A percentile compares a stretch with the other conserved stretches of the same genome.
Evolutionary conservation across 768 basidiomycete genomes (phyloP).

Genomic region (Pisolithus microcarpus): DNA sequence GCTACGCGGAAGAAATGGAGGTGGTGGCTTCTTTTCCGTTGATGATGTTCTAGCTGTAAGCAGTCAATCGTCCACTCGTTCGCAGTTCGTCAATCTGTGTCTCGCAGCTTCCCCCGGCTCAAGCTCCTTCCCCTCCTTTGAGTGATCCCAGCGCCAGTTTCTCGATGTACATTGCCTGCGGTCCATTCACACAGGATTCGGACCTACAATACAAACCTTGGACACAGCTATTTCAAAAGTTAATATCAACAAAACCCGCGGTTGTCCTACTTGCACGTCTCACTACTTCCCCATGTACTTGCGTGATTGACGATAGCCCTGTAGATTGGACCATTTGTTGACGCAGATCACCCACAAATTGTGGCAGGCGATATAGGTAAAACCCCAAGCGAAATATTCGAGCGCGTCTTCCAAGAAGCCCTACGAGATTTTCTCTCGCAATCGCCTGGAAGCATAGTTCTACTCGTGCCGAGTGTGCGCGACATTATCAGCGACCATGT

Average conservation of each 20-base stretch:
- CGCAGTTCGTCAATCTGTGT: neutral
- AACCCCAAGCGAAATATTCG: slow-evolving; percentile 62
- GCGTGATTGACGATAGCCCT: neutral
- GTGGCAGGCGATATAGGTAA: slow-evolving; percentile 66
- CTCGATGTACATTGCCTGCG: slow-evolving; percentile 67
- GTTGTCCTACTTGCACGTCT: slow-evolving; percentile 66
- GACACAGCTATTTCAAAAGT: slow-evolving; percentile 51
- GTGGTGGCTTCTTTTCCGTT: slow-evolving; percentile 80
- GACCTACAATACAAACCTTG: slow-evolving; percentile 75
- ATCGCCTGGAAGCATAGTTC: slow-evolving; percentile 62
- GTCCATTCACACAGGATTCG: slow-evolving; percentile 78
- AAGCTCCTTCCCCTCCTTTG: slow-evolving; percentile 34
- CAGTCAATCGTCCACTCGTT: neutral
- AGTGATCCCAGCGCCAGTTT: slow-evolving; percentile 39
- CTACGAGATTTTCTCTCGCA: slow-evolving; percentile 50
- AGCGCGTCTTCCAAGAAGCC: slow-evolving; percentile 49
- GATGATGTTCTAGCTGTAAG: slow-evolving; percentile 72
- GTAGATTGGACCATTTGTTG: slow-evolving; percentile 90
- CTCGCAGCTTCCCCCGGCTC: slow-evolving; percentile 58
- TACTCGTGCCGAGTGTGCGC: slow-evolving; percentile 76
- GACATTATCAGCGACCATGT: slow-evolving; percentile 76
- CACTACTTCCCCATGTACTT: neutral
- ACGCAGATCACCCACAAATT: slow-evolving; percentile 65
- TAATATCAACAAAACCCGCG: slow-evolving; percentile 60
- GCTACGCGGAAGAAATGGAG: slow-evolving; percentile 83